A percentile compares a stretch with the other conserved stretches of the same genome.
These are phyloP conservation scores for Ophiostoma montium DNA, from an alignment of 2,329 filamentous ascomycete species.

Conservation along the genomic window DNA sequence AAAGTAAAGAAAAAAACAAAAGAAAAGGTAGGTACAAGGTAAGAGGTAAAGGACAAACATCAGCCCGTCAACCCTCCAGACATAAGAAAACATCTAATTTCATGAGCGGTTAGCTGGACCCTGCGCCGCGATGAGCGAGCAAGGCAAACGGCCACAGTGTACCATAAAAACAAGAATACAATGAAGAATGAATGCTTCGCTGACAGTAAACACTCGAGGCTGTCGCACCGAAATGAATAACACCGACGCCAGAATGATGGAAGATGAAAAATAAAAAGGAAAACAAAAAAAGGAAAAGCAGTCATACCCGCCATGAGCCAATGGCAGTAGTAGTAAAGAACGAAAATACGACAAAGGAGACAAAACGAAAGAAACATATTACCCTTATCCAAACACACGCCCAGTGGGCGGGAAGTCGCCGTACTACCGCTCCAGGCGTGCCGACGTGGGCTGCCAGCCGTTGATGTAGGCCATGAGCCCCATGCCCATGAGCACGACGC, in stretches of 20 bases:
- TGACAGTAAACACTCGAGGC: not conserved
- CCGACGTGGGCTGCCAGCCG: slow-evolving; percentile 50
- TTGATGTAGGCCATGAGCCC: slow-evolving; percentile 80
- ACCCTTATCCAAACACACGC: slow-evolving; percentile 2
- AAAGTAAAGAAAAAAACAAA: not conserved
- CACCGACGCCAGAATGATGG: not conserved
- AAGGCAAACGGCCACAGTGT: not conserved
- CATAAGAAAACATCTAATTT: too few species aligned
- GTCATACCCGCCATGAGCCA: not conserved
- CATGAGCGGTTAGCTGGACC: too few species aligned
- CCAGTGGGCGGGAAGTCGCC: not conserved
- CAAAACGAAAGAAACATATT: not conserved
- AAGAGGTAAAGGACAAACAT: not conserved
- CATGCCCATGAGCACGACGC: slow-evolving; percentile 68
- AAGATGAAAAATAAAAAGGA: not conserved
- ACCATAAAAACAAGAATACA: not conserved
- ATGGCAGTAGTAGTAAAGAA: not conserved
- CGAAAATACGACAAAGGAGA: not conserved
- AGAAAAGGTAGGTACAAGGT: not conserved
- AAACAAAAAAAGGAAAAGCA: not conserved
- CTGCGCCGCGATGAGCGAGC: not conserved
- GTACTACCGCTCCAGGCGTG: slow-evolving; percentile 20
- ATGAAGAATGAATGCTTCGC: not conserved
- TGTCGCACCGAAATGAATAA: not conserved
- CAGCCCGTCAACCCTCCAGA: not conserved